A percentile compares a stretch with the other conserved stretches of the same genome.
Evolutionary conservation across 1,284 basidiomycete species (phyloP).

Genomic region (Taiwanofungus camphoratus): DNA sequence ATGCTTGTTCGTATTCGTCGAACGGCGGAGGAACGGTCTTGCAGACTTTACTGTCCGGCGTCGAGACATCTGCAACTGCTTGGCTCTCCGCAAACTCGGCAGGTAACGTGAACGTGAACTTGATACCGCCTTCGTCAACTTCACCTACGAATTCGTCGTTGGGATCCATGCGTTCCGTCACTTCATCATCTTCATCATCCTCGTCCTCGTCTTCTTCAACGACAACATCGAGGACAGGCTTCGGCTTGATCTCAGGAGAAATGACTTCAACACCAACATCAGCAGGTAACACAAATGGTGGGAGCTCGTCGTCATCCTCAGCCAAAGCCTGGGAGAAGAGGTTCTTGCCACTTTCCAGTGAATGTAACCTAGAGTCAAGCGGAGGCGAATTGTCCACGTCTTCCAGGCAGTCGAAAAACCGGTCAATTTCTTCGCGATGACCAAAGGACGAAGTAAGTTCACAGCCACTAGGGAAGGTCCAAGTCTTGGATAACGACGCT

Average conservation of each 20-base stretch:
- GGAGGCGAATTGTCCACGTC: constrained; percentile 50
- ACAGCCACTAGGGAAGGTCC: constrained; percentile 59
- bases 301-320: constrained; percentile 36
- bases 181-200: constrained; percentile 32
- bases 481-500: constrained; percentile 54
- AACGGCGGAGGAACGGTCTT: constrained; percentile 17
- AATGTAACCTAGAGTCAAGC: constrained; percentile 19
- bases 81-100: constrained; percentile 20
- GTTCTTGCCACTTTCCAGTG: constrained; percentile 50
- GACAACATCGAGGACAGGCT: constrained; percentile 32
- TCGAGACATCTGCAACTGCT: constrained; percentile 12
- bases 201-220: constrained; percentile 39
- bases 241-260: constrained; percentile 14
- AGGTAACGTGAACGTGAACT: constrained; percentile 61
- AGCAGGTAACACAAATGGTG: constrained; percentile 45
- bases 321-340: constrained; percentile 49
- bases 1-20: constrained; percentile 27
- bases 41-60: constrained; percentile 11
- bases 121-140: constrained; percentile 55
- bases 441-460: constrained; percentile 20
- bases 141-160: constrained; percentile 43
- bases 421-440: constrained; percentile 45
- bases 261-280: constrained; percentile 46
- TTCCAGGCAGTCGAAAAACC: constrained; percentile 70
- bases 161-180: constrained; percentile 24